phyloP scores from a whole-genome alignment of 257 asterid genomes.

The Petunia secreta region DNA sequence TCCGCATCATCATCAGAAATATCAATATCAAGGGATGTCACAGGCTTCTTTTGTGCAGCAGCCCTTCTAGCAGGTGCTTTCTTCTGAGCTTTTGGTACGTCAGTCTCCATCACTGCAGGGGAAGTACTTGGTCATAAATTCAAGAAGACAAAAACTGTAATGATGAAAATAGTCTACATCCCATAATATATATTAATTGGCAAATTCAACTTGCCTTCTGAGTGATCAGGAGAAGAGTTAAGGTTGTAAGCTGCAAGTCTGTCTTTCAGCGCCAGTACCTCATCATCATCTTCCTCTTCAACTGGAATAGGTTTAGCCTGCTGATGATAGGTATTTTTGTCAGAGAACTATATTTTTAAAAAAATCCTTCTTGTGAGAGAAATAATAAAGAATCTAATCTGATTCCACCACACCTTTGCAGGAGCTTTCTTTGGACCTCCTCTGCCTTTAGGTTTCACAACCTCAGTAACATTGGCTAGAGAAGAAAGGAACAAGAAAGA shows the following conservation, averaged over 20 bases:
- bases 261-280: conserved; percentile 63
- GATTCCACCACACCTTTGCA: conserved; percentile 52
- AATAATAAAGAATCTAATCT: not conserved
- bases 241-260: conserved; percentile 86
- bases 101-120: conserved; percentile 52
- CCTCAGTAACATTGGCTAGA: conserved; percentile 50
- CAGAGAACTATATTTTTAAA: not conserved
- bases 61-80: conserved; percentile 61
- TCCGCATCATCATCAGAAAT: conserved; percentile 45
- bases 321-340: conserved; percentile 22
- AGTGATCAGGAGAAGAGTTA: conserved; percentile 78
- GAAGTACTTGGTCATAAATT: not conserved
- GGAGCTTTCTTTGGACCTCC: conserved; percentile 83
- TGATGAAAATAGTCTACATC: not conserved
- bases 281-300: conserved; percentile 68
- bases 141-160: not conserved
- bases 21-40: conserved; percentile 37
- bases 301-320: conserved; percentile 49
- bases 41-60: conserved; percentile 54
- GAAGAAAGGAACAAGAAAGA: not conserved
- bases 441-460: conserved; percentile 65
- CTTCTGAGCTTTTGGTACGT: conserved; percentile 41
- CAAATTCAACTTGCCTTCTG: conserved; percentile 53
- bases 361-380: conserved; percentile 6
- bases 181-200: not conserved